phyloP scores from a whole-genome alignment of 2,329 filamentous ascomycete species.

The Neurospora crassa region DNA sequence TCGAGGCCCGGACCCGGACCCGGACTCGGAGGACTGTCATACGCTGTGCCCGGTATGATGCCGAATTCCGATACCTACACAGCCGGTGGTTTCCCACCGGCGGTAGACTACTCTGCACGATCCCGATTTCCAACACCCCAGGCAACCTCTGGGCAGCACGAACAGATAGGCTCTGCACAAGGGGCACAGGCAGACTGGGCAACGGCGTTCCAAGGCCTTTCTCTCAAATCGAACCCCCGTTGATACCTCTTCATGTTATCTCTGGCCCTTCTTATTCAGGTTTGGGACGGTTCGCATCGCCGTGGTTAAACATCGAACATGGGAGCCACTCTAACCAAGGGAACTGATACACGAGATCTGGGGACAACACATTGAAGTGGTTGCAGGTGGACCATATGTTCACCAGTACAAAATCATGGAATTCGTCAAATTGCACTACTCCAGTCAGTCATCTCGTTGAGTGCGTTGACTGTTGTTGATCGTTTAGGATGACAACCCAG shows the following conservation, averaged over 20 bases:
- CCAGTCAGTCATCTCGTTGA: slow-evolving; percentile 3
- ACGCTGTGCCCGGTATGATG: slow-evolving; percentile 27
- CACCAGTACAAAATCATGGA: slow-evolving; percentile 16
- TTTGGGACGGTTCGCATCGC: background rate
- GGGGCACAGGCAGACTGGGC: slow-evolving; percentile 49
- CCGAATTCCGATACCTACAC: slow-evolving; percentile 33
- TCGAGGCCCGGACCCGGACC: slow-evolving; percentile 16
- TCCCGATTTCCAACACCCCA: slow-evolving; percentile 36
- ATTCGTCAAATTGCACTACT: slow-evolving; percentile 13
- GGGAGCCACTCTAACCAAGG: background rate
- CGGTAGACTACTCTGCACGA: slow-evolving; percentile 37
- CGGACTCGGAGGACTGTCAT: slow-evolving; percentile 19
- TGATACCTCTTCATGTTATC: background rate
- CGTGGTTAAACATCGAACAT: background rate
- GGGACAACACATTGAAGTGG: background rate
- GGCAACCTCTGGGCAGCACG: slow-evolving; percentile 23
- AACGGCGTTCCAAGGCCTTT: slow-evolving; percentile 58
- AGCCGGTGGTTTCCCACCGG: slow-evolving; percentile 27
- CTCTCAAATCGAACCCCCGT: slow-evolving; percentile 45
- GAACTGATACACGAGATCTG: background rate
- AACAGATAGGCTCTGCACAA: slow-evolving; percentile 32
- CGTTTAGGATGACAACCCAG: background rate
- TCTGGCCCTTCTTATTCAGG: background rate
- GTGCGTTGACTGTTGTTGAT: slow-evolving; percentile 6
- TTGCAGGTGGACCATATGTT: background rate